Evolutionary conservation across 305 asterid genomes (phyloP).

Genomic region (Rubia peregrina): DNA sequence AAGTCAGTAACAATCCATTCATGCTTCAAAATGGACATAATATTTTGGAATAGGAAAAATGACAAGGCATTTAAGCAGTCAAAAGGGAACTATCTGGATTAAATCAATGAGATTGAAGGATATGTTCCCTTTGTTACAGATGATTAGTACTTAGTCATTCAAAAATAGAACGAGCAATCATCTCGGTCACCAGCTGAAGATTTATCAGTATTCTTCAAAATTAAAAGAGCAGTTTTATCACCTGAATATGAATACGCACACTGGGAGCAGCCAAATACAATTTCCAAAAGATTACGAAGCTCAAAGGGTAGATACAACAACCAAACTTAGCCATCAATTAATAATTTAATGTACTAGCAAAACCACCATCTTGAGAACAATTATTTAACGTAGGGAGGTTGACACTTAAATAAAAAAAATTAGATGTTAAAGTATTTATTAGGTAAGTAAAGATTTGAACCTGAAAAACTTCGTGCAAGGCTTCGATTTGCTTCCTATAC

Average conservation of each 20-base stretch:
- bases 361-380: constrained; percentile 6
- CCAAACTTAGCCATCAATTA: not conserved
- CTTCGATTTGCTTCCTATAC: constrained; percentile 99
- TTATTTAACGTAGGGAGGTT: not conserved
- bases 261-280: not conserved
- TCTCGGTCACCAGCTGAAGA: not conserved
- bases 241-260: not conserved
- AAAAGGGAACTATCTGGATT: not conserved
- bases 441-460: constrained; percentile 75
- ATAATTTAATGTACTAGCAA: not conserved
- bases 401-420: not conserved
- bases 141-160: not conserved
- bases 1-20: not conserved
- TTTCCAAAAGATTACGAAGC: not conserved
- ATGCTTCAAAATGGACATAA: not conserved
- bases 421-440: constrained; percentile 25
- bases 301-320: not conserved
- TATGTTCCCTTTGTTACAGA: not conserved
- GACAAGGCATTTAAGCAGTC: not conserved
- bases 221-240: not conserved
- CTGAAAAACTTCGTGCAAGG: constrained; percentile 99
- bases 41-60: not conserved
- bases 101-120: not conserved
- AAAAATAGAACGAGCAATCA: not conserved
- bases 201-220: not conserved